Base-by-base conservation (phyloP, 768 basidiomycete species). In the Leccinum olivaceopallidum region DNA sequence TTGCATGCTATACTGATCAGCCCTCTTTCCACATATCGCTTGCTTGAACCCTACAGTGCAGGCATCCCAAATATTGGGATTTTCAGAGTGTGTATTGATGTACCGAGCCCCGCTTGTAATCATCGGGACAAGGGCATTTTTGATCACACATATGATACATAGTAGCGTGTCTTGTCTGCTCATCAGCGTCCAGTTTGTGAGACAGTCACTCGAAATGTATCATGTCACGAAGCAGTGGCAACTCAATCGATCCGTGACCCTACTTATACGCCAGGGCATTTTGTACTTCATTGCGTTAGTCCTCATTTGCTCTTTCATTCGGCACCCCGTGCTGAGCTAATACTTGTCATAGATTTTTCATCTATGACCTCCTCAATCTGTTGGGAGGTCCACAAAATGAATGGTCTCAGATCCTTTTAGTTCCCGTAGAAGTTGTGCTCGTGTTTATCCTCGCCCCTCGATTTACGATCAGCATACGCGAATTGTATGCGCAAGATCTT, bases 261-360 rank as follows among this genome's bases (percentile, higher is more conserved):
- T 53, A 16, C 32, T 32, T 18, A 8, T 30, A 16, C 16, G 26
- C 24, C 28, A 51, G 50, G 16, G 53, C n/a, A 26, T 54, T 6
- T 12, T 55, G 37, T 39, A 55, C 37, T 55, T 42, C 54, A 1
- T 55, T n/a, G 54, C 10, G 54, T 55, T 13, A 12, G 54, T 55
- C 10, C 54, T 18, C 30, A n/a, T 53, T 30, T 53, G 10, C 6
- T 3, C 5, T n/a, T n/a, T 34, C 20, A 20, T 47, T 20, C 20
- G 12, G 44, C 10, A 1, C 10, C 9, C 10, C 12, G 20, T 47
- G 10, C 44, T 47, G 44, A 47, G 5, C n/a, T 47, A 47, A 22
- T 14, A 2, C 28, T 8, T 26, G 9, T 53, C 32, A 53, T 32
- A 34, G 32, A n/a, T 32, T 53, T 8, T 14, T 14, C 12, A 7